Percentiles rank a stretch among this genome's conserved stretches.
These are phyloP conservation scores for Cornus florida DNA, from an alignment of 148 eudicot species.

Conservation along the genomic window DNA sequence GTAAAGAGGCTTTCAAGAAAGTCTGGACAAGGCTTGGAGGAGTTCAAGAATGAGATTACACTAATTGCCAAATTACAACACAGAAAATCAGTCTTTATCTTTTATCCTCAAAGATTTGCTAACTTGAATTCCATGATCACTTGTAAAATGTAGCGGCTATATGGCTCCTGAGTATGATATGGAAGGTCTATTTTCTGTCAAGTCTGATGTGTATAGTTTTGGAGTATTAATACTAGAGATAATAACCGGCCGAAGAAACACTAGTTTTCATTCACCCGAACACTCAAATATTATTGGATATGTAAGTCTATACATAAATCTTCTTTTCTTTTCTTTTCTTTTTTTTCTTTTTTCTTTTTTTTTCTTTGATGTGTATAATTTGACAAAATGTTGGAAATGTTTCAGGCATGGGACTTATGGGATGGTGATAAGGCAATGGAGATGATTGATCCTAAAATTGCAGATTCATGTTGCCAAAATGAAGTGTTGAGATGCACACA, in stretches of 20 bases:
- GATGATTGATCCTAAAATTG: constrained; percentile 45
- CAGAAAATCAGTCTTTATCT: too few relatives aligned
- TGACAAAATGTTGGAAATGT: background rate
- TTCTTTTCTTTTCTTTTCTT: background rate
- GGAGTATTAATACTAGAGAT: constrained; percentile 67
- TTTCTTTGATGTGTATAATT: too few relatives aligned
- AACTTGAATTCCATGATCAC: too few relatives aligned
- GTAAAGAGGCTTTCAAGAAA: too few relatives aligned
- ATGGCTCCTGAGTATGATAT: constrained; percentile 86
- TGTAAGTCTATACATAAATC: constrained; percentile 42
- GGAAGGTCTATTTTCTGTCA: constrained; percentile 75
- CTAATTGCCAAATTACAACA: too few relatives aligned
- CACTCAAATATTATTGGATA: constrained; percentile 47
- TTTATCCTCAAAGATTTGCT: too few relatives aligned
- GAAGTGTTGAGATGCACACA: constrained; percentile 59
- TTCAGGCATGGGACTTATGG: constrained; percentile 68
- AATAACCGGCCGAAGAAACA: constrained; percentile 53
- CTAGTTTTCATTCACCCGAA: constrained; percentile 47
- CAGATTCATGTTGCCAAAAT: constrained; percentile 21
- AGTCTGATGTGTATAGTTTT: constrained; percentile 78
- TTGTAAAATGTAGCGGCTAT: too few relatives aligned
- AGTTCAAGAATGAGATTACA: too few relatives aligned
- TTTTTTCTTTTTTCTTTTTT: too few relatives aligned
- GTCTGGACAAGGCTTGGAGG: too few relatives aligned
- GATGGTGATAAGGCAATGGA: constrained; percentile 43